phyloP scores from a whole-genome alignment of 2,329 filamentous ascomycete species.

The Bisporella sp. region DNA sequence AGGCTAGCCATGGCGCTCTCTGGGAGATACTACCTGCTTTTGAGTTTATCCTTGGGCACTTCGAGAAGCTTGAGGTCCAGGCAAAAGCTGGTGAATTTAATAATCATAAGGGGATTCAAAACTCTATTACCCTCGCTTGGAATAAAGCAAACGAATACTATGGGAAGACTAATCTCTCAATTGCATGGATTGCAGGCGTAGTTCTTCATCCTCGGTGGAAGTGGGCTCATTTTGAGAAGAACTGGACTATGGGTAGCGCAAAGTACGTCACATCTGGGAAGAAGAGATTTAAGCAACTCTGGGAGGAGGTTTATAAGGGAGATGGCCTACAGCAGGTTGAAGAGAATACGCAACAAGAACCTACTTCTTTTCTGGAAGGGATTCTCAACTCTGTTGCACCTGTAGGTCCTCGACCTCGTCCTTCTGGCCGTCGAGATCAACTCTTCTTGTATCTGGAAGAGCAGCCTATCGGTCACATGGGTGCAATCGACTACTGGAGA shows the following conservation, averaged over 20 bases:
- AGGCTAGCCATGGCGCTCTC: neutral
- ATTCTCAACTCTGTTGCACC: neutral
- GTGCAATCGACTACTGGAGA: neutral
- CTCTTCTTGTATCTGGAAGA: neutral
- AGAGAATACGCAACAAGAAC: neutral
- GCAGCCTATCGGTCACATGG: neutral
- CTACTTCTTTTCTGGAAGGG: neutral
- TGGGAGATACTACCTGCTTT: neutral
- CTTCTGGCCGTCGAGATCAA: neutral
- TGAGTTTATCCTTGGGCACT: neutral
- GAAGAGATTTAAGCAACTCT: neutral
- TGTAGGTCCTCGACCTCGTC: neutral
- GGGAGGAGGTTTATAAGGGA: neutral
- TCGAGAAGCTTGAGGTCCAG: neutral
- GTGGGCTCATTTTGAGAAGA: conserved; percentile 1
- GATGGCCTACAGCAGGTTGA: neutral
- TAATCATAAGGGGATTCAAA: neutral
- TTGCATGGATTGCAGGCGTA: neutral
- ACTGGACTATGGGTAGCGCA: neutral
- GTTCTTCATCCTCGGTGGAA: neutral
- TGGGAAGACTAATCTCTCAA: neutral
- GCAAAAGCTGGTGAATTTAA: neutral
- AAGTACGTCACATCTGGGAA: neutral
- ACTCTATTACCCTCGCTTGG: conserved; percentile 1
- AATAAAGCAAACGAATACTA: neutral